These are phyloP conservation scores for Malbranchea cinnamomea DNA, from an alignment of 2,329 filamentous ascomycete genomes.

Conservation along the genomic window DNA sequence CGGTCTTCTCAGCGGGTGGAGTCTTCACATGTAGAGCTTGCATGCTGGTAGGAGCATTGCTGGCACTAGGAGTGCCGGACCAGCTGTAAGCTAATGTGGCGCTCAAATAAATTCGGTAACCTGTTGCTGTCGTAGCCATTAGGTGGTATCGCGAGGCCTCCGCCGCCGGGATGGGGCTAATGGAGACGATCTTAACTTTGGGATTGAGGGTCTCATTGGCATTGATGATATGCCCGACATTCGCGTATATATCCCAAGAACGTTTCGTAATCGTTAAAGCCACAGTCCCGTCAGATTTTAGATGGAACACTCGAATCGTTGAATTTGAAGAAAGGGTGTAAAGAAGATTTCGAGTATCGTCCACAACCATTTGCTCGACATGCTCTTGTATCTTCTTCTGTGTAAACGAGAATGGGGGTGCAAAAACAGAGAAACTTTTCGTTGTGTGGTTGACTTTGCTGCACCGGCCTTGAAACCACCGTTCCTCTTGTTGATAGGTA, in stretches of 20 bases:
- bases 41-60: slow-evolving; percentile 77
- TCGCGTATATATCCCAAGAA: slow-evolving; percentile 39
- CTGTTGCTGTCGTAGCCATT: slow-evolving; percentile 78
- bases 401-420: slow-evolving; percentile 27
- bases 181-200: slow-evolving; percentile 60
- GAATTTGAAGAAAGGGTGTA: slow-evolving; percentile 83
- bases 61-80: slow-evolving; percentile 40
- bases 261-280: slow-evolving; percentile 41
- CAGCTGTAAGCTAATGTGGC: slow-evolving; percentile 57
- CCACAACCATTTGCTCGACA: slow-evolving; percentile 66
- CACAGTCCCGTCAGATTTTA: slow-evolving; percentile 46
- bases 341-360: slow-evolving; percentile 74
- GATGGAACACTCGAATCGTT: slow-evolving; percentile 80
- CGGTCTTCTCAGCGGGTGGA: slow-evolving; percentile 43
- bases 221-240: slow-evolving; percentile 74
- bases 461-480: slow-evolving; percentile 84
- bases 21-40: slow-evolving; percentile 96
- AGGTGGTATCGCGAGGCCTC: slow-evolving; percentile 76
- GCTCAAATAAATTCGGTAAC: slow-evolving; percentile 82
- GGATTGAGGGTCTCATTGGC: slow-evolving; percentile 56
- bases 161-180: slow-evolving; percentile 71
- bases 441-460: slow-evolving; percentile 79
- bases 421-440: slow-evolving; percentile 50
- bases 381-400: slow-evolving; percentile 42
- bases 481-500: slow-evolving; percentile 91